Conservation (phyloP, 2,329 filamentous ascomycete genomes). For the Penicillium sp. region DNA sequence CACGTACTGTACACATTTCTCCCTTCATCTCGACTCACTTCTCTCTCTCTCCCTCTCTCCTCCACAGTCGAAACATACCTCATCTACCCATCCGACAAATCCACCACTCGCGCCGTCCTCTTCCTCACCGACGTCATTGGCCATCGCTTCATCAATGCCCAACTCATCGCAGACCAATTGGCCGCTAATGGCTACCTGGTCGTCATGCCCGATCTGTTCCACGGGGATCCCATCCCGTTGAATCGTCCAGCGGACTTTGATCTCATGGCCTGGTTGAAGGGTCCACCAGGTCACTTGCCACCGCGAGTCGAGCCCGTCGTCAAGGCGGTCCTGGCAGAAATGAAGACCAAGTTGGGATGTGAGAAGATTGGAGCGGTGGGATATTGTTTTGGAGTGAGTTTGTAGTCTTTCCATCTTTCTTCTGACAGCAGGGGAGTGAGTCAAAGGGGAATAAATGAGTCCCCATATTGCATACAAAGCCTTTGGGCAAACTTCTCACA, state of each 20-base stretch:
- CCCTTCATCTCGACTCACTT: not conserved
- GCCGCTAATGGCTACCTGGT: constrained; percentile 18
- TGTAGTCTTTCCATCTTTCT: no score
- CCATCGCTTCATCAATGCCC: constrained; percentile 18
- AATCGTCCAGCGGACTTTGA: constrained; percentile 13
- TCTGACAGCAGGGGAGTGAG: no score
- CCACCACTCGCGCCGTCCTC: constrained; percentile 13
- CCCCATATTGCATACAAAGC: not conserved
- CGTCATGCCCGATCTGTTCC: constrained; percentile 19
- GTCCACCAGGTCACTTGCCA: constrained; percentile 13
- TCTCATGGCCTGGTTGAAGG: constrained; percentile 16
- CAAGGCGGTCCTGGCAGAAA: constrained; percentile 12
- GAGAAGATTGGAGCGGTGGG: constrained; percentile 15
- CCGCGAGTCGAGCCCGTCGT: constrained; percentile 15
- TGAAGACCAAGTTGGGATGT: constrained; percentile 11
- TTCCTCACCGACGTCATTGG: constrained; percentile 17
- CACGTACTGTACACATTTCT: not conserved
- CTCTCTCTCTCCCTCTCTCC: not conserved
- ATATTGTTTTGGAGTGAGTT: constrained; percentile 17
- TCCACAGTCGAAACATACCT: constrained; percentile 14
- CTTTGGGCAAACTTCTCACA: no score
- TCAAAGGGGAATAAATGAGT: no score
- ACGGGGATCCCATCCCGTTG: constrained; percentile 13
- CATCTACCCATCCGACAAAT: constrained; percentile 2
- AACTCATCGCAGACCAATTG: constrained; percentile 17